phyloP scores from a whole-genome alignment of 1,284 basidiomycete genomes.

The Moesziomyces antarcticus region DNA sequence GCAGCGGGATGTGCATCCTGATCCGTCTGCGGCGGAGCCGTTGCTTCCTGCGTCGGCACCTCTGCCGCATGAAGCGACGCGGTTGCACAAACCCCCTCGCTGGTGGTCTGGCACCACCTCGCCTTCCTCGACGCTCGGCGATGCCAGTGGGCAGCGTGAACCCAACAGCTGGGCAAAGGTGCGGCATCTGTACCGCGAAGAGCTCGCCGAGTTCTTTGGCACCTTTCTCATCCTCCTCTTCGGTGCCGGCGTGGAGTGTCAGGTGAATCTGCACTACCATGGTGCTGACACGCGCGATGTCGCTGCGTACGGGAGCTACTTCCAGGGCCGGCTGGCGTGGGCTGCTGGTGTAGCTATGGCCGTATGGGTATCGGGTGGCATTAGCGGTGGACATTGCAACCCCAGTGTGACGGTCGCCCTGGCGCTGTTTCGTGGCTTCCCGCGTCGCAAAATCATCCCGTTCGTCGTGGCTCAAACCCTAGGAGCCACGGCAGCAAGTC shows the following conservation, averaged over 20 bases:
- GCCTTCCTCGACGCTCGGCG: background rate
- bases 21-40: conserved; percentile 13
- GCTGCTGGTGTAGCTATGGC: conserved; percentile 60
- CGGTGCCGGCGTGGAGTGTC: conserved; percentile 61
- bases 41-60: conserved; percentile 37
- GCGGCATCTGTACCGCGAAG: conserved; percentile 49
- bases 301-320: conserved; percentile 45
- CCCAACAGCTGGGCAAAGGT: conserved; percentile 46
- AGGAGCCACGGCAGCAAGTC: conserved; percentile 77
- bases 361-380: conserved; percentile 52
- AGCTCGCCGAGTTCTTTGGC: conserved; percentile 56
- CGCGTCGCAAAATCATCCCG: conserved; percentile 79
- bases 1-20: conserved; percentile 31
- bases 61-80: conserved; percentile 24
- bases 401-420: conserved; percentile 73
- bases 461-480: conserved; percentile 79
- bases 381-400: conserved; percentile 55
- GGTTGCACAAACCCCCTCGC: conserved; percentile 44
- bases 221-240: conserved; percentile 61
- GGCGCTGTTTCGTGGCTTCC: conserved; percentile 78
- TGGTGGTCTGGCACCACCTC: conserved; percentile 20
- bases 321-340: conserved; percentile 56
- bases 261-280: conserved; percentile 55
- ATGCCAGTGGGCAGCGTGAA: background rate
- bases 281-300: conserved; percentile 8